Base-by-base conservation (phyloP, 2,329 filamentous ascomycete genomes). In the Penicillium italicum region DNA sequence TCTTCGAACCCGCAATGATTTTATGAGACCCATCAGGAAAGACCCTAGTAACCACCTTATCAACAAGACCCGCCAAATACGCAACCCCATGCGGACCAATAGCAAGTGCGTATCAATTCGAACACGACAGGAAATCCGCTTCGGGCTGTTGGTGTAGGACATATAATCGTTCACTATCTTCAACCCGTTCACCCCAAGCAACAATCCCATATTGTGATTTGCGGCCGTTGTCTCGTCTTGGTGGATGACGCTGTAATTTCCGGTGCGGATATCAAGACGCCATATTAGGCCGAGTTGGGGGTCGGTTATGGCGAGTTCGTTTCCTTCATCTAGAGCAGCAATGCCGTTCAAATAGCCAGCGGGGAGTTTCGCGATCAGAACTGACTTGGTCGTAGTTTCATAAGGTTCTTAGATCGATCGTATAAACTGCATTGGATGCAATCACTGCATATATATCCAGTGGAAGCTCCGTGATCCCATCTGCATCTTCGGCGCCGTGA, bases 51-150 rank as follows among this genome's bases (percentile, higher is more conserved):
- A 62, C 45, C 4, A 59, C 48, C 45, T 62, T 54, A 30, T 61
- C 53, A 42, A 18, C n/a, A 20, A 57, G 49, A 18, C 57, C 59
- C 11, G 59, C 62, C 46, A 64, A 45, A 31, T 59, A 64, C 10
- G 48, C 61, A 22, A 58, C 51, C 2, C 56, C 59, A 12, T 55
- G 46, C 18, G 50, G 46, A 12, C 44, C 53, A 55, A 64, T 33
- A 18, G 57, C 57, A 50, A 63, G 31, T 47, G 46, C 18, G 12
- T 33, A 18, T 61, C 54, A 28, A 64, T 53, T 11, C 49, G 54
- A 31, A 63, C 55, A n/a, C 61, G 61, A 31, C 61, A 61, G 47
- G 63, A 64, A 22, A 61, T 30, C 16, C 55, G 55, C 20, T 61
- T 50, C 8, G 57, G 54, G 4, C 38, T 62, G 18, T 61, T 59